Evolutionary conservation across 176 grass and related monocot species (phyloP), one percentile per base, ranked within the genome.

Genomic region (Aegilops tauschii): DNA sequence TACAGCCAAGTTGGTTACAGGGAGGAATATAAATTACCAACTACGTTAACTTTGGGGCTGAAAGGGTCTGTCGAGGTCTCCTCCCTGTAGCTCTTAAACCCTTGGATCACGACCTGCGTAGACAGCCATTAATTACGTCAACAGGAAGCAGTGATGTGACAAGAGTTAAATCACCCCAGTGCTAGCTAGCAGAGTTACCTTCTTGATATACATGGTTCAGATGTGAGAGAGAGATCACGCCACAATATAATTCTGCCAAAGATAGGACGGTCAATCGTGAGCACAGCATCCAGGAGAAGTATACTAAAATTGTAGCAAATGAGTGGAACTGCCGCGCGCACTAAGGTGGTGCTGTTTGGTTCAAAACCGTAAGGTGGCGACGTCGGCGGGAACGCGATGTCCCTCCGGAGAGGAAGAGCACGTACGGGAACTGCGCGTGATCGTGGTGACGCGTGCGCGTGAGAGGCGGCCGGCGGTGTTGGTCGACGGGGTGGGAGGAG

Each of bases 51-150:
- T 93, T 95, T 95, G 10, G 95, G 95, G 72, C 93, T 97, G 84
- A 95, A 97, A 23, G 87, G 89, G 20, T 97, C 95, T 5, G 95
- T 93, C 39, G 95, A 95, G 58, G 93, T 84, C 74, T 97, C 91
- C 79, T 97, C 95, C 81, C 82, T 91, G 85, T 97, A 97, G 85
- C 95, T 97, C 85, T 97, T 97, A 82, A 97, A 97, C 35, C 95
- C 95, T 87, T 97, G 91, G 29, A 97, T 97, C 28, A 97, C 87
- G 34, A 97, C 85, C 95, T 97, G 86, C 79, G 37, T 23, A 67
- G 5, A 73, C 11, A 65, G 83, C 42, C 36, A 82, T 9, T 5
- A 80, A 82, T 58, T 21, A 59, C 56, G 65, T 76, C 37, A 40
- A 14, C 3, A n/a, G 3, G 39, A 75, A 80, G 25, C 31, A 28